These are phyloP conservation scores for Syncephalastrum contaminatum DNA, from an alignment of 371 early-diverging fungal species.

Conservation along the genomic window DNA sequence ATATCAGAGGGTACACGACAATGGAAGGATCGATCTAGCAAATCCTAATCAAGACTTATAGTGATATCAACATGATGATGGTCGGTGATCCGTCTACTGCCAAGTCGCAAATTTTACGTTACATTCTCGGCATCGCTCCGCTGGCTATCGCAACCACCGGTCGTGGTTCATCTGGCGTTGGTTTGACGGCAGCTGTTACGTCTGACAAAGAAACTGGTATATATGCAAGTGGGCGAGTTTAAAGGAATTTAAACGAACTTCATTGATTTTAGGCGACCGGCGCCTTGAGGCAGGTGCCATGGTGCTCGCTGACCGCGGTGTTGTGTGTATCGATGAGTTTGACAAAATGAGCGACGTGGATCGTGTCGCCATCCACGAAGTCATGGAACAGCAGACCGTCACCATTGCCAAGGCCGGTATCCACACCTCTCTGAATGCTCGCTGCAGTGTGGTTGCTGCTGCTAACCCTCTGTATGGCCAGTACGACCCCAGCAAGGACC, in stretches of 20 bases:
- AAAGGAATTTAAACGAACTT: slow-evolving; percentile 15
- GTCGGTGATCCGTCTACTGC: slow-evolving; percentile 98
- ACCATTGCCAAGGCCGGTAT: slow-evolving; percentile 99
- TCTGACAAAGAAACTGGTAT: slow-evolving; percentile 78
- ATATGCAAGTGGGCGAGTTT: slow-evolving; percentile 24
- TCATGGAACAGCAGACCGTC: slow-evolving; percentile 99
- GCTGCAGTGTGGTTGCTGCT: slow-evolving; percentile 98
- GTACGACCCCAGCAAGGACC: slow-evolving; percentile 75
- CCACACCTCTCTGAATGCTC: slow-evolving; percentile 97
- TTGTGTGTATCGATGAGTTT: slow-evolving; percentile 99
- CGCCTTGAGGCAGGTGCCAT: slow-evolving; percentile 99
- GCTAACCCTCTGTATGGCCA: slow-evolving; percentile 99
- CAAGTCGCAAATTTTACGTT: slow-evolving; percentile 93
- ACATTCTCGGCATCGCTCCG: slow-evolving; percentile 88
- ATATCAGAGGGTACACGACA: slow-evolving; percentile 82
- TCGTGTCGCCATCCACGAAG: slow-evolving; percentile 99
- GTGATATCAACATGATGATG: slow-evolving; percentile 95
- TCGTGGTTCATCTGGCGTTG: slow-evolving; percentile 96
- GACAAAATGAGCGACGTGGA: slow-evolving; percentile 99
- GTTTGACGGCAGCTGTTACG: slow-evolving; percentile 96
- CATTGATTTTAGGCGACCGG: slow-evolving; percentile 62
- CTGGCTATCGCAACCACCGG: slow-evolving; percentile 96
- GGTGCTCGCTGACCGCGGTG: slow-evolving; percentile 98
- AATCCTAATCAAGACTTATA: slow-evolving; percentile 26
- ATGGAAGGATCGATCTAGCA: slow-evolving; percentile 1